Percentiles rank a stretch among this genome's conserved stretches.
Conservation (phyloP, 2,329 filamentous ascomycete genomes). For the Epichloe brachyelytri region DNA sequence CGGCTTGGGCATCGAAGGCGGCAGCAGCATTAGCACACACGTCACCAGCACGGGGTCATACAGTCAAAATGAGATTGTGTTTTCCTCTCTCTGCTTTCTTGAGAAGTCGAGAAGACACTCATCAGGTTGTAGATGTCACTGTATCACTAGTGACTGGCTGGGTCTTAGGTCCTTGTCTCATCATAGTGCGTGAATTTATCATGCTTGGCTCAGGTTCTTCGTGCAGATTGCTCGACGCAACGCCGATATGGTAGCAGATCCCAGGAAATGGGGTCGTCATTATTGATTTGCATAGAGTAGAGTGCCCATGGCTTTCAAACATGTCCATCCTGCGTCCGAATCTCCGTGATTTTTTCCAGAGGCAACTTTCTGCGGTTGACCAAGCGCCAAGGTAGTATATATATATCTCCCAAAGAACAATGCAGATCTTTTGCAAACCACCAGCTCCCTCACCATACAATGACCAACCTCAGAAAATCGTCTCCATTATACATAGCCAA, state of each 20-base stretch:
- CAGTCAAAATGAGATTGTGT: no score
- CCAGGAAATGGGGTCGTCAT: neutral
- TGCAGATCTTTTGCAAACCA: neutral
- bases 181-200: no score
- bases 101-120: no score
- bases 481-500: neutral
- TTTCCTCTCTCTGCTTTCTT: no score
- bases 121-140: no score
- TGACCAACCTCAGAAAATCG: neutral
- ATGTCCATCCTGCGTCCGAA: neutral
- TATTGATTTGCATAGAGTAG: conserved; percentile 1
- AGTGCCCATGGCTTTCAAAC: neutral
- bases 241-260: no score
- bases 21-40: no score
- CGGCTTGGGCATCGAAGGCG: neutral
- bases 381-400: conserved; percentile 1
- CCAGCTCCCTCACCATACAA: neutral
- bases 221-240: no score
- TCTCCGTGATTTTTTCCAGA: neutral
- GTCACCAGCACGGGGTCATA: no score
- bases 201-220: no score
- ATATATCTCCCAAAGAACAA: neutral
- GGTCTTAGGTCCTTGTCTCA: no score
- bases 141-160: no score
- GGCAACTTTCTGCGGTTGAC: neutral